Evolutionary conservation across 805 yeast genomes (phyloP), one percentile per base, ranked within the genome.

Genomic region (Wickerhamiella allomyrinae): DNA sequence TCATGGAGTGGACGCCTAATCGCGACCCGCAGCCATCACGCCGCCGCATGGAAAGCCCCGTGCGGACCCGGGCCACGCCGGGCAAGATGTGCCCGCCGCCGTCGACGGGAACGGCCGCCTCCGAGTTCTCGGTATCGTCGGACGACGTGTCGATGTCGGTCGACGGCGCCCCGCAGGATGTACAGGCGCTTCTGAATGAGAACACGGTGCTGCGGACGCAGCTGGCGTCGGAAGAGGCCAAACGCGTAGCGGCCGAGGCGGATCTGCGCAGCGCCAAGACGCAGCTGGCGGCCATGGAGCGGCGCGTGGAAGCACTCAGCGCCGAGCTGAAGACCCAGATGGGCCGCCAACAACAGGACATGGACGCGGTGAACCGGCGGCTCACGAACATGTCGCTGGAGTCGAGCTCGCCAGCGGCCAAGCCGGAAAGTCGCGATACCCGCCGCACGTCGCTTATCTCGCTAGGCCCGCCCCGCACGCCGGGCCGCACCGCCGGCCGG

Each of bases 1-100:
- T 38, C 10, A 51, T 54, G 6, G 55, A 49, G 20, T 49, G 52
- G 34, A 53, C 57, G 13, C 57, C 57, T 2, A 50, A 44, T 6
- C 47, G 50, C n/a, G 47, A 41, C 5, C 33, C 22, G 1, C 44
- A 44, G 5, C 29, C 52, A 2, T 22, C 40, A 3, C 48, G 57
- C 9, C 44, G 57, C 17, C 45, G 54, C n/a, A 29, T 51, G 29
- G 39, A 31, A 8, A 13, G 17, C 7, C 31, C 31, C 8, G 9
- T 27, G 31, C 31, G 17, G 5, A 13, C 31, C 17, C 31, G 31
- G 5, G 14, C 14, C 17, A 5, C 31, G 15, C 31, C 17, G n/a
- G n/a, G n/a, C n/a, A n/a, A n/a, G n/a, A n/a, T n/a, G n/a, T n/a
- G 31, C 31, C 31, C 5, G 17, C 15, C 17, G 13, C 31, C 17